Evolutionary conservation across 148 eudicot genomes (phyloP).

Genomic region (Chenopodium formosanum): DNA sequence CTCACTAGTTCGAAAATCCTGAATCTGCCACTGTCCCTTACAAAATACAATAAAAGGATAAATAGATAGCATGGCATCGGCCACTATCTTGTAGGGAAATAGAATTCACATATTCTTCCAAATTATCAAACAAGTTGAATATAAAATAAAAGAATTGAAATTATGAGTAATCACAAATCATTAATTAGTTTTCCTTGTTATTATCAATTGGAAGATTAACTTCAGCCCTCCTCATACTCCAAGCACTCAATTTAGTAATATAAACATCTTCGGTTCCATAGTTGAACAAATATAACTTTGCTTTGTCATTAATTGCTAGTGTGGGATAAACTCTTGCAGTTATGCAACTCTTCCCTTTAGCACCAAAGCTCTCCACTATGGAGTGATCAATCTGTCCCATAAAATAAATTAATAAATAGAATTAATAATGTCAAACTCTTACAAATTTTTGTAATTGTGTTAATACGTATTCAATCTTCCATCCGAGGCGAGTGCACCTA

Average conservation of each 20-base stretch:
- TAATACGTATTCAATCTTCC: background rate
- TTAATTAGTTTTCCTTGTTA: no score
- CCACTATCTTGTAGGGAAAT: no score
- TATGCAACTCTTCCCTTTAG: constrained; percentile 53
- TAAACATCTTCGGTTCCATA: constrained; percentile 42
- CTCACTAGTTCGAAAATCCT: no score
- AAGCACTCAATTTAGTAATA: constrained; percentile 44
- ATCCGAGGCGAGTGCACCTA: no score
- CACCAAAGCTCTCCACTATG: constrained; percentile 63
- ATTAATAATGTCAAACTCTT: background rate
- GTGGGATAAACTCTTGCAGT: constrained; percentile 65
- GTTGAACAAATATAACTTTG: constrained; percentile 60
- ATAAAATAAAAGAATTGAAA: no score
- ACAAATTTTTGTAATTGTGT: background rate
- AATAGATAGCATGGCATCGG: no score
- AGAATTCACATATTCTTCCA: no score
- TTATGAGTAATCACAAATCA: no score
- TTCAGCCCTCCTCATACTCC: constrained; percentile 54
- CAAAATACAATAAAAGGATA: no score
- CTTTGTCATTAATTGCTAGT: constrained; percentile 35
- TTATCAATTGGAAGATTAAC: constrained; percentile 21
- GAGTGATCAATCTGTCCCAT: constrained; percentile 60
- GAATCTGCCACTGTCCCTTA: no score
- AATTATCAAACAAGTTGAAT: no score
- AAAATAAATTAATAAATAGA: background rate